Evolutionary conservation across 2,329 filamentous ascomycete genomes (phyloP).

Genomic region (Botryotinia narcissicola): DNA sequence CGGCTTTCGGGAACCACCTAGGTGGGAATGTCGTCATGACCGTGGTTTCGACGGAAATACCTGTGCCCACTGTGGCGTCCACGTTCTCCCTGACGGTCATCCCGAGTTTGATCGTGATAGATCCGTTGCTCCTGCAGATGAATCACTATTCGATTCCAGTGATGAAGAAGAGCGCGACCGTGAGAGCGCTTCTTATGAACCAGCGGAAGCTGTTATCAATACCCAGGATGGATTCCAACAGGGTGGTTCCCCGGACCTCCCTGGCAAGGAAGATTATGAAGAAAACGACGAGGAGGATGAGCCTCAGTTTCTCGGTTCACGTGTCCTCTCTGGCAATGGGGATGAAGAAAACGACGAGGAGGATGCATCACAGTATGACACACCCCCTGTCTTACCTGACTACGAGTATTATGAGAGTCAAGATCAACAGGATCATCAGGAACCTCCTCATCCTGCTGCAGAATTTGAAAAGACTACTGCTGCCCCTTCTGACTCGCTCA

Average conservation of each 20-base stretch:
- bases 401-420: background rate
- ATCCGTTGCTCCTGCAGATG: background rate
- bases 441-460: background rate
- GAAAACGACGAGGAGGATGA: background rate
- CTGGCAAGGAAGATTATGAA: background rate
- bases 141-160: rapidly evolving
- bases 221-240: background rate
- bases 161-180: background rate
- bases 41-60: background rate
- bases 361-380: no score
- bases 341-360: background rate
- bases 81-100: background rate
- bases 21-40: background rate
- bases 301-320: no score
- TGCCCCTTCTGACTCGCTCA: no score
- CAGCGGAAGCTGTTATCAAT: background rate
- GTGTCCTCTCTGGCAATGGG: background rate
- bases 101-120: background rate
- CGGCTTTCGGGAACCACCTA: background rate
- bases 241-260: background rate
- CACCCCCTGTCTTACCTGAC: background rate
- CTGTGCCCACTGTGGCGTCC: background rate
- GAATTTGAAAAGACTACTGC: background rate
- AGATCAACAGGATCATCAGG: background rate
- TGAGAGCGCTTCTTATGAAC: background rate